phyloP scores from a whole-genome alignment of 495 filamentous ascomycete species.

The Penicillium ucsense region DNA sequence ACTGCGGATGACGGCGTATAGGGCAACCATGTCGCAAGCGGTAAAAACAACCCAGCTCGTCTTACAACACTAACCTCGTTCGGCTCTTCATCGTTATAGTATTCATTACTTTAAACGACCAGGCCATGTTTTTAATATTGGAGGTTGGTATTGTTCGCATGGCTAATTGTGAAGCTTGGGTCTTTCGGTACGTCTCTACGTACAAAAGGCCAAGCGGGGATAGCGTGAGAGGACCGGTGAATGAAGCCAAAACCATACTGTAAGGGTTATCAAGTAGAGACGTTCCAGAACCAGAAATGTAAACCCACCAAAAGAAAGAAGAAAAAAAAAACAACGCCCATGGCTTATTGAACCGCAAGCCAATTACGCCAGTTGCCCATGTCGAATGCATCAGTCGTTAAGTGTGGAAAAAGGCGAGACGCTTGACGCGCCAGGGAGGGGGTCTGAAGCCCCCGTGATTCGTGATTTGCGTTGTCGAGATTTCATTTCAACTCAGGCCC shows the following conservation, averaged over 20 bases:
- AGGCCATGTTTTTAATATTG: neutral
- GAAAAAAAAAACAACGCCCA: constrained; percentile 2
- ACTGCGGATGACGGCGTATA: too few species aligned
- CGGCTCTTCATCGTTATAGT: neutral
- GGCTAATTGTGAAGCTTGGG: too few species aligned
- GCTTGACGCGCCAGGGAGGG: too few species aligned
- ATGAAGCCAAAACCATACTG: constrained; percentile 8
- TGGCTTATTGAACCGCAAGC: constrained; percentile 8
- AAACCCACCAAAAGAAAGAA: constrained; percentile 1
- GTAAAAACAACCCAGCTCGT: too few species aligned
- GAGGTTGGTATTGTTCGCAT: too few species aligned
- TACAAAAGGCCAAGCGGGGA: too few species aligned
- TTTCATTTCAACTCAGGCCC: constrained; percentile 1
- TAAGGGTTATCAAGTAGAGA: constrained; percentile 18
- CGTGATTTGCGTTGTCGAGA: neutral
- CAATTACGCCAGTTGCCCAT: constrained; percentile 5
- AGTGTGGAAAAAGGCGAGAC: neutral
- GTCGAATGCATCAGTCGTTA: constrained; percentile 20
- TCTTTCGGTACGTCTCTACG: too few species aligned
- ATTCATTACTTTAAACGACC: neutral
- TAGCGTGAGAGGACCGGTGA: too few species aligned
- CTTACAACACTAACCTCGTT: too few species aligned
- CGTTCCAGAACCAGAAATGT: neutral
- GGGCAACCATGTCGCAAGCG: too few species aligned
- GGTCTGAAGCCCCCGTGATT: too few species aligned